Conservation (phyloP, 805 yeast species). For the Starmerella khaoyaiensis region DNA sequence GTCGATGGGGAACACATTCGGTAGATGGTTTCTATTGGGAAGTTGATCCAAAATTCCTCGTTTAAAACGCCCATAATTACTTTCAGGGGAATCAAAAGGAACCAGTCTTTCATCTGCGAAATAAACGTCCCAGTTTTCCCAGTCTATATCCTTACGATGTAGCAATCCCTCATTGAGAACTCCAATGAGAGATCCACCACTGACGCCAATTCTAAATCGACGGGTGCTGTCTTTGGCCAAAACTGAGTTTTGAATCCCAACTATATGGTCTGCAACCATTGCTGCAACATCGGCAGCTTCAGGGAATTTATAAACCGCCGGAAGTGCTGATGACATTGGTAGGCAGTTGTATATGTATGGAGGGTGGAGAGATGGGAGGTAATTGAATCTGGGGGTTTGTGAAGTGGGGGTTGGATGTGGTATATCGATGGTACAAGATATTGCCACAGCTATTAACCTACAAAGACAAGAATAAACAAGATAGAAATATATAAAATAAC, state of each 20-base stretch:
- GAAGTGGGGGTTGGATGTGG: too few species aligned
- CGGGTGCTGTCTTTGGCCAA: constrained; percentile 32
- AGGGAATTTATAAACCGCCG: constrained; percentile 83
- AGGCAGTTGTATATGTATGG: background rate
- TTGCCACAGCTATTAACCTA: too few species aligned
- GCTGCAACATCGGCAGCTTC: constrained; percentile 85
- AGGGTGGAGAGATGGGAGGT: too few species aligned
- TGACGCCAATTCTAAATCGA: constrained; percentile 77
- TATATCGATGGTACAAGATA: too few species aligned
- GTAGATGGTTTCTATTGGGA: constrained; percentile 38
- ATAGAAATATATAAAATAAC: too few species aligned
- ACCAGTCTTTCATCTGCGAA: constrained; percentile 95
- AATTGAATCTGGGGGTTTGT: too few species aligned
- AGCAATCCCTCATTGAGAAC: constrained; percentile 79
- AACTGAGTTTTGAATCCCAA: constrained; percentile 72
- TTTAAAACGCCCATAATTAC: constrained; percentile 84
- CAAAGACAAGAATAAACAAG: background rate
- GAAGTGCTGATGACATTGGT: constrained; percentile 27
- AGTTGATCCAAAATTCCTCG: constrained; percentile 65
- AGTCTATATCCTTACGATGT: constrained; percentile 60
- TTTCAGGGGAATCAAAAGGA: constrained; percentile 67
- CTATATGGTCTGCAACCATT: constrained; percentile 91
- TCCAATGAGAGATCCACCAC: constrained; percentile 85
- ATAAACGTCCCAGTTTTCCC: constrained; percentile 92
- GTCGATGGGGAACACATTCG: constrained; percentile 73